phyloP scores from a whole-genome alignment of 2,329 filamentous ascomycete genomes.

The Venturia pyrina region DNA sequence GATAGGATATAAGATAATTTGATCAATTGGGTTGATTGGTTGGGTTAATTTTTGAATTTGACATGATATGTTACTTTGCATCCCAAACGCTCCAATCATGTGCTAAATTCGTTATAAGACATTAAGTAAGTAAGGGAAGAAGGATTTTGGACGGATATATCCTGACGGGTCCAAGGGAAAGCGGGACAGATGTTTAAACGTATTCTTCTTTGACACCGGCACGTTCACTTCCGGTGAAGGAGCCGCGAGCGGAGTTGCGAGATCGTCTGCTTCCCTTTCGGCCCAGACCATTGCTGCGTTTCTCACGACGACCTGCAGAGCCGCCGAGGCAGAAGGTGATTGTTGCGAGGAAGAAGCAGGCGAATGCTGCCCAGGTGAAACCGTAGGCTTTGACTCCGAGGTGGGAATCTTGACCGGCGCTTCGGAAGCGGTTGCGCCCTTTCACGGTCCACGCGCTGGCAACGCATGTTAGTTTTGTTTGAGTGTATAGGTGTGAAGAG shows the following conservation, averaged over 20 bases:
- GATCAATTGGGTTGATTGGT: too few species aligned
- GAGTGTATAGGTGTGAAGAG: slow-evolving; percentile 10
- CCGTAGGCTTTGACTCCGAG: slow-evolving; percentile 62
- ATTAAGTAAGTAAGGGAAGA: too few species aligned
- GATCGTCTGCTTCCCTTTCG: slow-evolving; percentile 27
- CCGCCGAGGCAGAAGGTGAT: slow-evolving; percentile 58
- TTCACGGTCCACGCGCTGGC: slow-evolving; percentile 56
- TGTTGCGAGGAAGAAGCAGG: slow-evolving; percentile 54
- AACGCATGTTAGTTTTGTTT: slow-evolving; percentile 3
- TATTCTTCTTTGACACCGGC: slow-evolving; percentile 12
- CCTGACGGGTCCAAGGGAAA: background rate
- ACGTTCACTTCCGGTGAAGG: slow-evolving; percentile 39
- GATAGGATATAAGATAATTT: too few species aligned
- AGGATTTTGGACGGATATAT: background rate
- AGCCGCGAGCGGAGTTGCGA: slow-evolving; percentile 17
- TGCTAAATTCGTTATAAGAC: too few species aligned
- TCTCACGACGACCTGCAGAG: slow-evolving; percentile 38
- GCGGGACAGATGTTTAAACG: background rate
- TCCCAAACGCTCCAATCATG: too few species aligned
- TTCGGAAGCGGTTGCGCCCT: slow-evolving; percentile 56
- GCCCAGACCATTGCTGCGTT: slow-evolving; percentile 13
- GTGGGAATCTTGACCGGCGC: slow-evolving; percentile 44
- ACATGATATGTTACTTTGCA: too few species aligned
- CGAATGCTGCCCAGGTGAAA: slow-evolving; percentile 66
- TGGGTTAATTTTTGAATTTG: too few species aligned